Evolutionary conservation across 2,329 filamentous ascomycete genomes (phyloP).

Genomic region (Diaporthe batatas): DNA sequence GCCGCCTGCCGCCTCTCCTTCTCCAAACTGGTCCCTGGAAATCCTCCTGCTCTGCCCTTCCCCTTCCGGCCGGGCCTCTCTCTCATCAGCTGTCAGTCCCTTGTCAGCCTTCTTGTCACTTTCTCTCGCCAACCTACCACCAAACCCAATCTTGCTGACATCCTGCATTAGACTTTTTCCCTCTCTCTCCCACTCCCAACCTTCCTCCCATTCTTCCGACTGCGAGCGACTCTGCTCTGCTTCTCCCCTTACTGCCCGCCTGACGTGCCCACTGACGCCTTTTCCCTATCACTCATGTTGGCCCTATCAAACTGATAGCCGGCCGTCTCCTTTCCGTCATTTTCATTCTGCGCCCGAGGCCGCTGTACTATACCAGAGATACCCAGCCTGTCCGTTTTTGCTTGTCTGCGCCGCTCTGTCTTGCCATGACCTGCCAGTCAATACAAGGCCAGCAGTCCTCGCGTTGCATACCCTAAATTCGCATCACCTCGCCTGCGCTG

Average conservation of each 20-base stretch:
- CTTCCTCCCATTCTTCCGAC: conserved; percentile 14
- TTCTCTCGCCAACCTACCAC: conserved; percentile 21
- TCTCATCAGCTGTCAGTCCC: conserved; percentile 32
- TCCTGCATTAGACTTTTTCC: conserved; percentile 32
- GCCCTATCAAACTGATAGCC: conserved; percentile 30
- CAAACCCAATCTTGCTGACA: conserved; percentile 32
- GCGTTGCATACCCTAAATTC: conserved; percentile 21
- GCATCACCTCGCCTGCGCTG: conserved; percentile 4
- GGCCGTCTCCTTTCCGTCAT: conserved; percentile 19
- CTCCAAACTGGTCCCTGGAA: conserved; percentile 27
- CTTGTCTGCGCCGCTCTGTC: conserved; percentile 1
- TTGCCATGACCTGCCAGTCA: conserved; percentile 37
- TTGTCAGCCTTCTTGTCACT: conserved; percentile 36
- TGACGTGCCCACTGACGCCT: conserved; percentile 11
- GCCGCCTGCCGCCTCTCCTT: conserved; percentile 36
- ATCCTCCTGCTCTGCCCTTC: conserved; percentile 33
- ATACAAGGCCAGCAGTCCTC: conserved; percentile 21
- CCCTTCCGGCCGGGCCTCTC: conserved; percentile 15
- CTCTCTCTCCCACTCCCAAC: conserved; percentile 15
- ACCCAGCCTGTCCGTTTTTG: conserved; percentile 30
- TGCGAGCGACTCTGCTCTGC: conserved; percentile 2
- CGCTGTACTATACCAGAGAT: conserved; percentile 37
- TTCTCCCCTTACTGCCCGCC: conserved; percentile 9
- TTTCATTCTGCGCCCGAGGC: conserved; percentile 18
- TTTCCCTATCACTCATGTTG: conserved; percentile 25